phyloP scores from a whole-genome alignment of 2,329 filamentous ascomycete species.

The Xenoacremonium recifei region DNA sequence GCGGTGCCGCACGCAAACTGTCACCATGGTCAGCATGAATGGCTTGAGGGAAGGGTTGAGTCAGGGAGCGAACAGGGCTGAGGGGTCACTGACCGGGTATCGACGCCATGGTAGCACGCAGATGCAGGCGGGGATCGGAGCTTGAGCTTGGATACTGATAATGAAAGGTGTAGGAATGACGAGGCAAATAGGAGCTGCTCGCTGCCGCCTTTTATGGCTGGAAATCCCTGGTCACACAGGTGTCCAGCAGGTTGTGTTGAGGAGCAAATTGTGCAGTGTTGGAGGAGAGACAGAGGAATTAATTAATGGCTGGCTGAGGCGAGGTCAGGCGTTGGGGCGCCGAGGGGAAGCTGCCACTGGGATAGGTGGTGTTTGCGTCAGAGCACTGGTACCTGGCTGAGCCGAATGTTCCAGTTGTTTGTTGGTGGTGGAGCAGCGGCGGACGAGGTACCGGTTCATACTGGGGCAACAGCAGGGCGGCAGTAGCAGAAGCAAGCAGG shows the following conservation, averaged over 20 bases:
- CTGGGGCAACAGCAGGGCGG: too few species aligned
- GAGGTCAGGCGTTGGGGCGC: conserved; percentile 14
- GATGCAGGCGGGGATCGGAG: background rate
- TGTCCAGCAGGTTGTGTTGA: too few species aligned
- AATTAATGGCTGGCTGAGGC: conserved; percentile 1
- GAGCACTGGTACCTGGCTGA: conserved; percentile 31
- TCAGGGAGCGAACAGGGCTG: conserved; percentile 5
- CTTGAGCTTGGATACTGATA: too few species aligned
- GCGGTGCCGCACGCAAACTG: conserved; percentile 91
- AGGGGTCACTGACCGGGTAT: conserved; percentile 48
- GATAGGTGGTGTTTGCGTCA: too few species aligned
- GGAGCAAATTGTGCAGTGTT: too few species aligned
- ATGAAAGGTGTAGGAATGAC: background rate
- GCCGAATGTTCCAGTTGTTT: conserved; percentile 8
- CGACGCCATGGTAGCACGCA: conserved; percentile 46
- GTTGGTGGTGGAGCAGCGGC: conserved; percentile 26
- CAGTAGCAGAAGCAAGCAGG: too few species aligned
- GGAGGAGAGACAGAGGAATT: too few species aligned
- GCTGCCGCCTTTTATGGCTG: too few species aligned
- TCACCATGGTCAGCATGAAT: conserved; percentile 14
- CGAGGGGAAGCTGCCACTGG: too few species aligned
- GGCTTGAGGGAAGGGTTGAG: background rate
- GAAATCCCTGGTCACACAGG: too few species aligned
- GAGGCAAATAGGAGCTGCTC: too few species aligned
- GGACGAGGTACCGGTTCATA: background rate